phyloP scores from a whole-genome alignment of 495 filamentous ascomycete genomes.

The Cenococcum geophilum region DNA sequence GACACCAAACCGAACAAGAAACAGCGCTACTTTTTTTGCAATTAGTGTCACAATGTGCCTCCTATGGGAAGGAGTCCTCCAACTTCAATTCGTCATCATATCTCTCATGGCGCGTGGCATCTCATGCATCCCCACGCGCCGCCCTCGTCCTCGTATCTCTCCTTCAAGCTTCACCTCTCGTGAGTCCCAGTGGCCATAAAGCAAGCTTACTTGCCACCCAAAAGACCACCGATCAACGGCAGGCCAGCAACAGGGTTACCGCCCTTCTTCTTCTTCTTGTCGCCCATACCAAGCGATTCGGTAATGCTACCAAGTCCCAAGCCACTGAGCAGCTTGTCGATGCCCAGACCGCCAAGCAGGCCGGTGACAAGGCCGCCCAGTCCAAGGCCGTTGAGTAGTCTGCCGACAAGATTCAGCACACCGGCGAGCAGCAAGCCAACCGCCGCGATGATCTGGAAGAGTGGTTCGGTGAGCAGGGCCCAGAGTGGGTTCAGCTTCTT shows the following conservation, averaged over 20 bases:
- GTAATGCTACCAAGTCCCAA: slow-evolving; percentile 62
- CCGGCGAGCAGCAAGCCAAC: slow-evolving; percentile 79
- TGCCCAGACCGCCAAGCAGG: slow-evolving; percentile 70
- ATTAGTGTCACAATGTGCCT: slow-evolving; percentile 1
- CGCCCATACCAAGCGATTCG: slow-evolving; percentile 48
- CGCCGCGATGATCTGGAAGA: slow-evolving; percentile 89
- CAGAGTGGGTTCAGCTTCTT: slow-evolving; percentile 88
- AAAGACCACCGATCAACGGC: slow-evolving; percentile 40
- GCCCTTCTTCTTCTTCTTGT: slow-evolving; percentile 42
- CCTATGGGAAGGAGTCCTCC: too few species aligned
- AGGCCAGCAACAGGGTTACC: slow-evolving; percentile 22
- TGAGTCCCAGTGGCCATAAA: neutral
- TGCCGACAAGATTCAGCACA: slow-evolving; percentile 76
- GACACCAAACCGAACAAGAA: neutral
- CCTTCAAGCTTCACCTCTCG: neutral
- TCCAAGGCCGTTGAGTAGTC: slow-evolving; percentile 74
- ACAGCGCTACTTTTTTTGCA: neutral
- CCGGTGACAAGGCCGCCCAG: slow-evolving; percentile 74
- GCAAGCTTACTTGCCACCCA: slow-evolving; percentile 33
- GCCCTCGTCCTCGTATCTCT: neutral
- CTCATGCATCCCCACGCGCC: slow-evolving; percentile 15
- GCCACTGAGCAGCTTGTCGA: slow-evolving; percentile 68
- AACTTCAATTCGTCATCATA: neutral
- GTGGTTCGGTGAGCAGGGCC: slow-evolving; percentile 72
- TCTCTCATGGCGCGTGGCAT: neutral